These are phyloP conservation scores for Raddia guianensis DNA, from an alignment of 176 grass and related monocot genomes.

Conservation along the genomic window DNA sequence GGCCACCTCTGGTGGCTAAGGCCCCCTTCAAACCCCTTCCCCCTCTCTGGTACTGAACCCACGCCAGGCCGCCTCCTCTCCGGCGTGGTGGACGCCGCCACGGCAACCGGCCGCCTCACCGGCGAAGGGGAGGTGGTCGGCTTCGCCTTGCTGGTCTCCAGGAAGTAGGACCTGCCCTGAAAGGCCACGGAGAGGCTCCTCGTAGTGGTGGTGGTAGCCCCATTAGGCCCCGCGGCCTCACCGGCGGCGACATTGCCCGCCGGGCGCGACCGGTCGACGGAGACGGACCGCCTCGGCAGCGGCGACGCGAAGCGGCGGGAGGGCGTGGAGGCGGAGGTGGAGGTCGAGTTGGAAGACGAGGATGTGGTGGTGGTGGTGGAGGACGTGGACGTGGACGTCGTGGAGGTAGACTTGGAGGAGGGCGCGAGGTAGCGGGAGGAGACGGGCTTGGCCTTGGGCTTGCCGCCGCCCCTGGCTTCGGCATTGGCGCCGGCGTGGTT, in stretches of 20 bases:
- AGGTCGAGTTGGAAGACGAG: constrained; percentile 59
- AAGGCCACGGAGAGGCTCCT: constrained; percentile 97
- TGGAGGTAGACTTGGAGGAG: constrained; percentile 56
- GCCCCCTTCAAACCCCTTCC: constrained; percentile 40
- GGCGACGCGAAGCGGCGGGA: constrained; percentile 65
- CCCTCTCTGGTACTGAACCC: constrained; percentile 49
- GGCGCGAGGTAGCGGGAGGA: constrained; percentile 56
- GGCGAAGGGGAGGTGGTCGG: constrained; percentile 61
- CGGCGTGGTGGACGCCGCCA: constrained; percentile 48
- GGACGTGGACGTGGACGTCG: constrained; percentile 48
- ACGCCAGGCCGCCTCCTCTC: constrained; percentile 48
- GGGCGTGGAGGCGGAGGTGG: constrained; percentile 60
- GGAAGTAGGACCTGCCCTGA: constrained; percentile 92
- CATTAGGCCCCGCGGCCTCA: constrained; percentile 34
- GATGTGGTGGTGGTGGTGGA: constrained; percentile 38
- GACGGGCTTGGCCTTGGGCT: constrained; percentile 50
- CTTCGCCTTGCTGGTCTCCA: constrained; percentile 78
- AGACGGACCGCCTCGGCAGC: constrained; percentile 65
- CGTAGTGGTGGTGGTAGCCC: constrained; percentile 61
- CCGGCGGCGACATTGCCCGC: constrained; percentile 25
- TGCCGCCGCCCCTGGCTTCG: constrained; percentile 35
- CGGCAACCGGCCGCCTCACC: constrained; percentile 48
- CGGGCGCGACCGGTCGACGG: constrained; percentile 61
- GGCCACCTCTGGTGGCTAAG: constrained; percentile 64
- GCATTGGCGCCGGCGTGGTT: constrained; percentile 41